Evolutionary conservation across 106 monocot species (phyloP), one percentile per base, ranked within the genome.

Genomic region (Alisma plantagoaquatica): DNA sequence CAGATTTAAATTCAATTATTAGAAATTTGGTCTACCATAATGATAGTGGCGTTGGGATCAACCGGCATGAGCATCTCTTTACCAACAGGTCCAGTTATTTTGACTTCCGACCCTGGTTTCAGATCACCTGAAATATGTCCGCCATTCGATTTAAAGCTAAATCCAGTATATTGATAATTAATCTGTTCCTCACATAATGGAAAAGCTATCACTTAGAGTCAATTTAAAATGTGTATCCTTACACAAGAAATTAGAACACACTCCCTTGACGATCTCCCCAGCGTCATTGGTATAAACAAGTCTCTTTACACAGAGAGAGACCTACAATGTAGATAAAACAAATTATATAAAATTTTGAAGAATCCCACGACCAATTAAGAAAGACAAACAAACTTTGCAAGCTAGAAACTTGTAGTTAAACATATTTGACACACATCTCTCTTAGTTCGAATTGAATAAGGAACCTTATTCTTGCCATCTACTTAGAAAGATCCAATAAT

Each of bases 1-100:
- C 4, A 30, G 29, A 53, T 15, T 53, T n/a, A 29, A 53, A 41
- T 14, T 20, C 12, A 1, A 35, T 2, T 23, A 7, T 4, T 21
- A 2, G 5, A 29, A 49, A 27, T 7, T 15, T 22, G 6, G 30
- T 23, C 69, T 76, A 90, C 96, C 96, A 98, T 98, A 54, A 98
- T 56, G 46, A 98, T 46, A 27, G 81, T 98, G 43, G 96, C 89
- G 72, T 85, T 82, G 17, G 96, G 96, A 53, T 98, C 96, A 62
- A 77, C 77, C 2, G 96, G 96, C 96, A 98, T 90, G 42, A 98
- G 85, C 96, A 98, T 98, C 65, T 98, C 96, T 55, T 98, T 98
- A 24, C 96, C 96, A 2, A 98, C 82, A 18, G 96, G 96, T 19
- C 96, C 96, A 22, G 96, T 98, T 1, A 98, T 56, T 67, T 90